These are phyloP conservation scores for Alternaria infectoria DNA, from an alignment of 2,329 filamentous ascomycete genomes.

Conservation along the genomic window DNA sequence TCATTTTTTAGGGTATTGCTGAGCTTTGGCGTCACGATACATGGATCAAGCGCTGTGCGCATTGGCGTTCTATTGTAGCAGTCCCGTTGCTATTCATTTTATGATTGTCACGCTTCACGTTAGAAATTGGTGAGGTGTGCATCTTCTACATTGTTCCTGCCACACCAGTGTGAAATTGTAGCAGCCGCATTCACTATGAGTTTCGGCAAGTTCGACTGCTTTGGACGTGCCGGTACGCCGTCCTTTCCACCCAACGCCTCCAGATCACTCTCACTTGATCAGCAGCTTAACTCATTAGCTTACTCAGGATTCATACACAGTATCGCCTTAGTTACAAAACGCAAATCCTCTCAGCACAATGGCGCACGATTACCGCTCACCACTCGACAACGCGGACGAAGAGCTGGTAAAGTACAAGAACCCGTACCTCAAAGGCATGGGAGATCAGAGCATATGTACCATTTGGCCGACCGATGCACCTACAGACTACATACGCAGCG, in stretches of 20 bases:
- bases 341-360: neutral
- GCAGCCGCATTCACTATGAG: neutral
- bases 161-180: neutral
- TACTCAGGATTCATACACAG: neutral
- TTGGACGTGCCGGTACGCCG: too few species aligned
- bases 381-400: neutral
- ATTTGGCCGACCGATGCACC: neutral
- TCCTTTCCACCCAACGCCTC: neutral
- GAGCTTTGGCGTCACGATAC: neutral
- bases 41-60: neutral
- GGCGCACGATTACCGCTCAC: neutral
- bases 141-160: neutral
- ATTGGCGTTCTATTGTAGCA: neutral
- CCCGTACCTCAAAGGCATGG: neutral
- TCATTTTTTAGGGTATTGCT: neutral
- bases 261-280: neutral
- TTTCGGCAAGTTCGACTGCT: neutral
- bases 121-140: neutral
- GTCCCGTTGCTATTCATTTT: neutral
- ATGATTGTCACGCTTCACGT: neutral
- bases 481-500: neutral
- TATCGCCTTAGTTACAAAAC: neutral
- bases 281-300: neutral
- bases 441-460: neutral
- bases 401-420: neutral